Evolutionary conservation across 2,329 filamentous ascomycete genomes (phyloP).

Genomic region (Xylariaceae sp.): DNA sequence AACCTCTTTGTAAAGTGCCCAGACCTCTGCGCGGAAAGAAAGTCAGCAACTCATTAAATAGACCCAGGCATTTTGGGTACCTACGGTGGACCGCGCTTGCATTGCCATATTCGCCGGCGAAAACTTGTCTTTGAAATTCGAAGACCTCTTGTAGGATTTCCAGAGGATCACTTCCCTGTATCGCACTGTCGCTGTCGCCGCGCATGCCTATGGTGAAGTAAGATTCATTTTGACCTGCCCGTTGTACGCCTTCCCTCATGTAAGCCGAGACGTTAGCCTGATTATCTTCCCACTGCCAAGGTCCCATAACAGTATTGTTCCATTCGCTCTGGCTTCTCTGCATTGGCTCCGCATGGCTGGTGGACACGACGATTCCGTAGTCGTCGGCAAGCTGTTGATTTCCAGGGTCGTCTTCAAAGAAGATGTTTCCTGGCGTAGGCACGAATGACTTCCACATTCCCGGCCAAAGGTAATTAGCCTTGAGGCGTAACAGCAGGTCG

Average conservation of each 20-base stretch:
- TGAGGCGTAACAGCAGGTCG: constrained; percentile 59
- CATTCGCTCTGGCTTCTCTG: constrained; percentile 46
- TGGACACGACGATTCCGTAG: constrained; percentile 67
- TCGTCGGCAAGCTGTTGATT: constrained; percentile 66
- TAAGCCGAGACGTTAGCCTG: constrained; percentile 50
- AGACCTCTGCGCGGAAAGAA: constrained; percentile 40
- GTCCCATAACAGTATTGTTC: constrained; percentile 35
- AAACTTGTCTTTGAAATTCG: background rate
- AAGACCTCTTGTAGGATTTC: constrained; percentile 45
- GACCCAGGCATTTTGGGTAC: background rate
- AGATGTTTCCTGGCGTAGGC: constrained; percentile 55
- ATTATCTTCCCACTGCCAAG: constrained; percentile 56
- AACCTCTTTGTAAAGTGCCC: constrained; percentile 49
- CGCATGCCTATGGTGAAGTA: constrained; percentile 54
- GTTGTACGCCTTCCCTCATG: constrained; percentile 49
- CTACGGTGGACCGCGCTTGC: constrained; percentile 43
- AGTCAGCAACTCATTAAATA: constrained; percentile 38
- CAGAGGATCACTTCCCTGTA: constrained; percentile 7
- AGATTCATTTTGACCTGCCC: constrained; percentile 51
- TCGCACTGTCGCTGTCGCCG: constrained; percentile 50
- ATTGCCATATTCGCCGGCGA: background rate
- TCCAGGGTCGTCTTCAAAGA: constrained; percentile 63
- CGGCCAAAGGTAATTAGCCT: constrained; percentile 66
- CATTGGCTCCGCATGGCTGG: constrained; percentile 69
- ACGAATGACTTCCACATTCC: constrained; percentile 60